Evolutionary conservation across 192 early-diverging fungal species (phyloP).

Genomic region (Coemansia sp.): DNA sequence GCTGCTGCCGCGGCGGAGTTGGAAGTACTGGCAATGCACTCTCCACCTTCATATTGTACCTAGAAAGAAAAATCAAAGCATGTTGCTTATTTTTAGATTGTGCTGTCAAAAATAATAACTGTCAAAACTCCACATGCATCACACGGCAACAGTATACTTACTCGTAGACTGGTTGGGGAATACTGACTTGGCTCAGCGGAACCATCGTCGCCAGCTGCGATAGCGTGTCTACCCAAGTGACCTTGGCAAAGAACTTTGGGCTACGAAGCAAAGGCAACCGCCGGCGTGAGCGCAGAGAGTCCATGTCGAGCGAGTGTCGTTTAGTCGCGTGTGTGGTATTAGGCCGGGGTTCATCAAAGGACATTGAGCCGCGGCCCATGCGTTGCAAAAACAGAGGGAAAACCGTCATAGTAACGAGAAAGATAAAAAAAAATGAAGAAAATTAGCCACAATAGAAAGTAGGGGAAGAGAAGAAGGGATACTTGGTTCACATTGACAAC

Average conservation of each 20-base stretch:
- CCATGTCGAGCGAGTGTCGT: conserved; percentile 20
- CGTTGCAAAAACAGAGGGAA: conserved; percentile 34
- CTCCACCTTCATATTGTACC: conserved; percentile 31
- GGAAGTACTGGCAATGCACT: conserved; percentile 8
- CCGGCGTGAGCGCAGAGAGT: background rate
- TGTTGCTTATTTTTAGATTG: conserved; percentile 10
- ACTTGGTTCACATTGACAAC: background rate
- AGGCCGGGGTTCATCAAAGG: conserved; percentile 21
- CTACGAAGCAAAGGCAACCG: conserved; percentile 49
- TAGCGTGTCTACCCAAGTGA: conserved; percentile 78
- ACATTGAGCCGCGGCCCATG: conserved; percentile 27
- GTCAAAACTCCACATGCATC: background rate
- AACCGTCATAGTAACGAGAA: conserved; percentile 10
- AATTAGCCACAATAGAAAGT: background rate
- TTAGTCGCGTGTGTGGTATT: background rate
- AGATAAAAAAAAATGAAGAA: background rate
- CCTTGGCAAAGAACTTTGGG: conserved; percentile 87
- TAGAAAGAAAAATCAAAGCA: background rate
- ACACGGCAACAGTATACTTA: conserved; percentile 20
- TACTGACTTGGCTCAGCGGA: conserved; percentile 68
- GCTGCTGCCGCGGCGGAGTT: conserved; percentile 1
- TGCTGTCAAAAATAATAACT: background rate
- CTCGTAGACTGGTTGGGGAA: conserved; percentile 61
- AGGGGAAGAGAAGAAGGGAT: background rate
- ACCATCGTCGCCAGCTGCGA: conserved; percentile 66